Evolutionary conservation across 164 flowering plant genomes (phyloP), one percentile per base, ranked within the genome.

Genomic region (Tetracentron sinense): DNA sequence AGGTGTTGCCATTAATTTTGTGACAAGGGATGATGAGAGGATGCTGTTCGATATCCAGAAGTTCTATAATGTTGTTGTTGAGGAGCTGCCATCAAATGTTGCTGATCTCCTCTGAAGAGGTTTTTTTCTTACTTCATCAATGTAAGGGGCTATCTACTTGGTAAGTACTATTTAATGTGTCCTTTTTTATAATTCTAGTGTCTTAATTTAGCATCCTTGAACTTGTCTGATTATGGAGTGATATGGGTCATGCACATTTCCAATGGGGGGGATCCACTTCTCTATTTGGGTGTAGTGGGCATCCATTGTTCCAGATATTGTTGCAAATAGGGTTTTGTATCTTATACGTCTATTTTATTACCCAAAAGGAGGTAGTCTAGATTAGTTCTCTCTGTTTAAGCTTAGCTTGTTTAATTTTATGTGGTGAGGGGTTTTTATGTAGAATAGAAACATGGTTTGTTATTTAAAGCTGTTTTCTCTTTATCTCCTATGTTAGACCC

Each of bases 1-100:
- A 63, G 92, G 96, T 78, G 96, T 86, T 31, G 90, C 96, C 19
- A 89, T 89, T 10, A 89, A 89, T 69, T 89, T 89, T 66, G 84
- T 85, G 64, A 87, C 93, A 0, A 71, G 59, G 23, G 96, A 87
- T 49, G 96, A 89, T 42, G 89, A 84, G 51, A 85, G 91, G 62
- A 89, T 89, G 96, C 84, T 85, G 44, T 72, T 55, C 38, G 96
- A 89, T 60, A 87, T 87, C 28, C 93, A 87, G 79, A 85, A 55
- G 84, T 87, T 89, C 62, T 89, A 87, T 51, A 87, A 83, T 61
- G 92, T 85, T 49, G 80, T 83, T 42, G 56, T 89, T 46, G 89
- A 89, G 80, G 93, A 87, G 79, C 84, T 88, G 70, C 92, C 92
- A 25, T 70, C 79, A 3, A 86, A 85, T 65, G 84, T 86, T 57